Evolutionary conservation across 2,329 filamentous ascomycete species (phyloP).

Genomic region (Colletotrichum gigasporum): DNA sequence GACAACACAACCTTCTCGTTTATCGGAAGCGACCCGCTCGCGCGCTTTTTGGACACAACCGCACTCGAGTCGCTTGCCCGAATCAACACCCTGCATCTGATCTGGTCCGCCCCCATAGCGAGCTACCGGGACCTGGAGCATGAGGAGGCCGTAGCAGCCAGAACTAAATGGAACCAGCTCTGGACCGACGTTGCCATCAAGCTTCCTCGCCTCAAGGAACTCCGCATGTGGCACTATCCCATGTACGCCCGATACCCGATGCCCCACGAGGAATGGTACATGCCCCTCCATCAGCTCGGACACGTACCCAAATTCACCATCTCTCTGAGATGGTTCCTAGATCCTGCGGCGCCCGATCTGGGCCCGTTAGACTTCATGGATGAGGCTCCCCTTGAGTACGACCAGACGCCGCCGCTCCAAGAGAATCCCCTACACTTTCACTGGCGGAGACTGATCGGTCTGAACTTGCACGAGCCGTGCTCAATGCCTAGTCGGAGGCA

Average conservation of each 20-base stretch:
- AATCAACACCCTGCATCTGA: slow-evolving; percentile 1
- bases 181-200: not conserved
- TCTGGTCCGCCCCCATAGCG: slow-evolving; percentile 18
- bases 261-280: slow-evolving; percentile 21
- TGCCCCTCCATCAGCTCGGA: slow-evolving; percentile 12
- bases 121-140: slow-evolving; percentile 8
- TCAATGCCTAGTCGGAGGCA: slow-evolving; percentile 3
- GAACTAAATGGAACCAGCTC: not conserved
- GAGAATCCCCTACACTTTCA: slow-evolving; percentile 21
- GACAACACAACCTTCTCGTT: slow-evolving; percentile 32
- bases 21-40: not conserved
- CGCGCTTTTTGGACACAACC: slow-evolving; percentile 9
- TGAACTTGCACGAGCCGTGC: slow-evolving; percentile 1
- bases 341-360: not conserved
- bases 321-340: slow-evolving; percentile 19
- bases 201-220: not conserved
- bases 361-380: slow-evolving; percentile 17
- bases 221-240: slow-evolving; percentile 22
- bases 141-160: not conserved
- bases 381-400: slow-evolving; percentile 15
- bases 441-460: slow-evolving; percentile 12
- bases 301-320: not conserved
- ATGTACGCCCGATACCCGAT: slow-evolving; percentile 21
- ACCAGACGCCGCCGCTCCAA: not conserved
- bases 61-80: not conserved